Conservation (phyloP, 73 alveolate species). For the Tetrahymena borealis region DNA sequence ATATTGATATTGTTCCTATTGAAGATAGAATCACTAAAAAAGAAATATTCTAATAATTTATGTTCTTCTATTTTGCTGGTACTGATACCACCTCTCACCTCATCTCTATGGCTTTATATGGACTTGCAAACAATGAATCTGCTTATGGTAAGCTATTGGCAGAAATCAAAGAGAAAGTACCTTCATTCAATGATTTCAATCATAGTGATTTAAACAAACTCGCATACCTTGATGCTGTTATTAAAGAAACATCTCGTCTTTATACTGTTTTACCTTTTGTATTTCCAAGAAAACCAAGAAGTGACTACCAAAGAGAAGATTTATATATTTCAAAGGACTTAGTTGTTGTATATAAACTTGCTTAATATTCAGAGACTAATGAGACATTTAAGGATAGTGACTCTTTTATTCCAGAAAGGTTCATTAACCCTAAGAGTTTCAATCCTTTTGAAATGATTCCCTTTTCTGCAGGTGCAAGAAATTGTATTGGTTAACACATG, state of each 20-base stretch:
- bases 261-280: not conserved
- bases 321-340: not conserved
- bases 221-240: not conserved
- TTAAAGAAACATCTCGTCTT: not conserved
- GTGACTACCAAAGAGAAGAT: not conserved
- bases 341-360: not conserved
- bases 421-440: not conserved
- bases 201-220: not conserved
- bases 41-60: not conserved
- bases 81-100: conserved; percentile 30
- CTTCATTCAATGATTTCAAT: too few species aligned
- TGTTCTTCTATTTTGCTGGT: conserved; percentile 33
- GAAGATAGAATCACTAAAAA: not conserved
- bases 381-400: conserved; percentile 2
- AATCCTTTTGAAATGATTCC: conserved; percentile 15
- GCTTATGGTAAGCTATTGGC: not conserved
- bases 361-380: not conserved
- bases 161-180: not conserved
- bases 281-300: not conserved
- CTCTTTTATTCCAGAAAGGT: conserved; percentile 26
- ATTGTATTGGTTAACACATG: conserved; percentile 33
- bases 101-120: conserved; percentile 10
- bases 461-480: conserved; percentile 32
- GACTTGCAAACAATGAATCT: not conserved
- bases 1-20: too few species aligned